Conservation (phyloP, 495 filamentous ascomycete genomes). For the Amphirosellinia nigrospora region DNA sequence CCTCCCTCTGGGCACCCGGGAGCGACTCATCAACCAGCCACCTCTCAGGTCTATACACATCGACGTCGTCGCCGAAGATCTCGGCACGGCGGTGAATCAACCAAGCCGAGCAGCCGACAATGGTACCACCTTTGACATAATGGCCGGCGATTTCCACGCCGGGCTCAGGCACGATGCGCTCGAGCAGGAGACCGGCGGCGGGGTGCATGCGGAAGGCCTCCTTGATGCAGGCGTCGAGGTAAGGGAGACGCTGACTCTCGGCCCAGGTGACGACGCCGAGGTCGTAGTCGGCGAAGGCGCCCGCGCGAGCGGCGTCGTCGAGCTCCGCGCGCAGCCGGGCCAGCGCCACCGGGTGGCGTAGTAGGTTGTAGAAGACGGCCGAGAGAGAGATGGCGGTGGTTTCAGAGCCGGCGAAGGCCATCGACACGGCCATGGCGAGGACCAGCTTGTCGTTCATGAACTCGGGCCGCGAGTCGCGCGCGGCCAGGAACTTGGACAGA, state of each 20-base stretch:
- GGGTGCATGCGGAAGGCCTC: constrained; percentile 73
- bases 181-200: constrained; percentile 64
- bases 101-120: constrained; percentile 69
- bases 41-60: constrained; percentile 63
- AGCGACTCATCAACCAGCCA: constrained; percentile 55
- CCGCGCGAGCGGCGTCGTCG: constrained; percentile 54
- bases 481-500: constrained; percentile 65
- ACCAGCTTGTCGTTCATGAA: constrained; percentile 71
- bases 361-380: constrained; percentile 69
- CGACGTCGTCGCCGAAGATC: constrained; percentile 65
- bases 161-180: constrained; percentile 65
- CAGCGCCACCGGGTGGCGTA: constrained; percentile 58
- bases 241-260: constrained; percentile 63
- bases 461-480: constrained; percentile 62
- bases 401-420: constrained; percentile 69
- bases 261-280: constrained; percentile 64
- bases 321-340: constrained; percentile 57
- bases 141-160: constrained; percentile 61
- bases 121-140: constrained; percentile 65
- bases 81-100: constrained; percentile 64
- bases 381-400: constrained; percentile 68
- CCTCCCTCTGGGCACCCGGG: constrained; percentile 34
- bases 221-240: constrained; percentile 72
- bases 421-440: constrained; percentile 67
- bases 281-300: constrained; percentile 57